Evolutionary conservation across 2,329 filamentous ascomycete genomes (phyloP), one percentile per base, ranked within the genome.

Genomic region (Lachnellula cervina): DNA sequence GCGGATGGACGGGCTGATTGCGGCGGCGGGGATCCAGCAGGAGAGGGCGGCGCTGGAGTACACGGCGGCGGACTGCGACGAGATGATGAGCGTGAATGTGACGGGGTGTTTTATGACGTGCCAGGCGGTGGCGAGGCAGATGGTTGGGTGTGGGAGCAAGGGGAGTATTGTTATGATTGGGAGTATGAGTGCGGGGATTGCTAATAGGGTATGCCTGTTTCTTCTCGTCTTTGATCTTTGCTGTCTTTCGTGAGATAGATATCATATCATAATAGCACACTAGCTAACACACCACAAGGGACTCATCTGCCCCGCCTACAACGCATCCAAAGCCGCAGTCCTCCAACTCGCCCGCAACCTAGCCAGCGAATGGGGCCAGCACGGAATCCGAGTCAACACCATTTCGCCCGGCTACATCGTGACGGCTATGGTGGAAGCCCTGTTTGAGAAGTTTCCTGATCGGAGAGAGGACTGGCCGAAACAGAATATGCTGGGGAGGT

Each of bases 91-190:
- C 66, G 86, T 93, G 67, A 95, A 97, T 73, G 79, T 96, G 64
- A 94, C 85, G n/a, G 92, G 91, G 13, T 84, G 81, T 28, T 89
- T 90, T 74, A 83, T 92, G 80, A 95, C 90, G 60, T 90, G 90
- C 25, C 89, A 93, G 76, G 90, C 90, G 19, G 89, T 90, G n/a
- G 92, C 91, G 35, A 80, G 86, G 54, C 87, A 94, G 70, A 84
- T 89, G 80, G 74, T 84, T 21, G 77, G 78, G 50, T 75, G 81
- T 28, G 77, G 81, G 55, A 76, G 73, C 25, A 73, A 75, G 5
- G 84, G 85, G 0, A 87, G 82, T 67, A 80, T 89, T 57, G 81
- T 82, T 14, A 71, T 89, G 66, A 85, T 89, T 66, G 84, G 79
- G n/a, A 86, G 82, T 62, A 89, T 88, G 84, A 86, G 82, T 62